Conservation (phyloP, 2,329 filamentous ascomycete species). For the Hypoxylon sp. region DNA sequence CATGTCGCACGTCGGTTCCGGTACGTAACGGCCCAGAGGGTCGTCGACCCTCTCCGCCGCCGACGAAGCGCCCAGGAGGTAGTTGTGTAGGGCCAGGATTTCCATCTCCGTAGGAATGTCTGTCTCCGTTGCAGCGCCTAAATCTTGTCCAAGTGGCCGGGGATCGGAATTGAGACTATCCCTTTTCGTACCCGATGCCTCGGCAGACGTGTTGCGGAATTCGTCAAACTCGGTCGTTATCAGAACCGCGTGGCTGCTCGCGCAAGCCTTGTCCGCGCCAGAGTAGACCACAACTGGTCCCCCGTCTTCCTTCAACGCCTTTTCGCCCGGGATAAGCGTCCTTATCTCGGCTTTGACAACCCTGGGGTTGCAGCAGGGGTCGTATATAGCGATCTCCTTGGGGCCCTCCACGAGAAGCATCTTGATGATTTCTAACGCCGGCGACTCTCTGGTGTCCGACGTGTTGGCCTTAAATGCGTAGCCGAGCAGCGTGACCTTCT, state of each 20-base stretch:
- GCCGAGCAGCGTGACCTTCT: conserved; percentile 76
- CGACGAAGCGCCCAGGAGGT: conserved; percentile 49
- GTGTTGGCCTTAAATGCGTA: conserved; percentile 85
- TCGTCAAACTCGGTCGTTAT: conserved; percentile 66
- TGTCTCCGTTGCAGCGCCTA: conserved; percentile 45
- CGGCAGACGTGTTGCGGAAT: conserved; percentile 53
- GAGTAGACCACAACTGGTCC: conserved; percentile 57
- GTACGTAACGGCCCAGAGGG: conserved; percentile 55
- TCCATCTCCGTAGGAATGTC: conserved; percentile 57
- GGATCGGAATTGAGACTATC: too few relatives aligned
- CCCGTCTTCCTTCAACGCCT: conserved; percentile 48
- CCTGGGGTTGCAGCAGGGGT: conserved; percentile 66
- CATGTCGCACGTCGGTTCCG: conserved; percentile 54
- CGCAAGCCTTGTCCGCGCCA: conserved; percentile 59
- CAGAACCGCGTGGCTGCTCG: conserved; percentile 57
- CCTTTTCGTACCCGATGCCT: neutral
- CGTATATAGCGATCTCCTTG: conserved; percentile 71
- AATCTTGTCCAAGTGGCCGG: conserved; percentile 54
- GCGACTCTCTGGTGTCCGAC: conserved; percentile 75
- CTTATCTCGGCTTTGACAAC: conserved; percentile 61
- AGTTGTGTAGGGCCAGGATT: conserved; percentile 57
- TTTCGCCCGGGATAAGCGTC: conserved; percentile 49
- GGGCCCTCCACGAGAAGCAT: conserved; percentile 70
- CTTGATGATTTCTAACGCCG: conserved; percentile 72
- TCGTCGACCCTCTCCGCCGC: conserved; percentile 43